Evolutionary conservation across 1,284 basidiomycete genomes (phyloP).

Genomic region (Blastosporella zonata): DNA sequence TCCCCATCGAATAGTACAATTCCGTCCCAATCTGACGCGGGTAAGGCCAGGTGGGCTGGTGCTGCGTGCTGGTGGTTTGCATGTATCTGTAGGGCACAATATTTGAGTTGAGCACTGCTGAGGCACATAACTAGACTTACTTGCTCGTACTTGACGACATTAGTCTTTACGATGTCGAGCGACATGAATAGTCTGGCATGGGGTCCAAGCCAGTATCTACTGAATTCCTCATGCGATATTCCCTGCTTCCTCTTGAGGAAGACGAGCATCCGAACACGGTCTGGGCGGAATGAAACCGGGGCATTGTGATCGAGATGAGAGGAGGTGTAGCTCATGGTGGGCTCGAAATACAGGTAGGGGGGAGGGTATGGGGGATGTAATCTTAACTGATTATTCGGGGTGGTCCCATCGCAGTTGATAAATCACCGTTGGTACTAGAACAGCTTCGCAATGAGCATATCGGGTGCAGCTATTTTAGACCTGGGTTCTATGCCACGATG

Average conservation of each 20-base stretch:
- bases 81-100: not conserved
- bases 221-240: conserved; percentile 1
- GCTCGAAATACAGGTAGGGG: not conserved
- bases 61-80: not conserved
- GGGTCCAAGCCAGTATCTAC: not conserved
- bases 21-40: conserved; percentile 14
- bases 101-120: not conserved
- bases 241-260: conserved; percentile 1
- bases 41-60: not conserved
- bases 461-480: too few relatives aligned
- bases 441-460: too few relatives aligned
- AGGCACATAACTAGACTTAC: not conserved
- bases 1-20: conserved; percentile 19
- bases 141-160: conserved; percentile 14
- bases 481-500: too few relatives aligned
- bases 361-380: not conserved
- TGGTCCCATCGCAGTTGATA: too few relatives aligned
- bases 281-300: conserved; percentile 12
- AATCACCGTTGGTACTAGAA: too few relatives aligned
- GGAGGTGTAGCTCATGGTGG: not conserved
- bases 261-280: conserved; percentile 14
- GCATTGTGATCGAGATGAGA: not conserved
- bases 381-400: too few relatives aligned
- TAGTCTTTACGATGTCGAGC: conserved; percentile 5
- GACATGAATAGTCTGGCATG: not conserved